These are phyloP conservation scores for Daedaleopsis nitida DNA, from an alignment of 768 basidiomycete genomes.

Conservation along the genomic window DNA sequence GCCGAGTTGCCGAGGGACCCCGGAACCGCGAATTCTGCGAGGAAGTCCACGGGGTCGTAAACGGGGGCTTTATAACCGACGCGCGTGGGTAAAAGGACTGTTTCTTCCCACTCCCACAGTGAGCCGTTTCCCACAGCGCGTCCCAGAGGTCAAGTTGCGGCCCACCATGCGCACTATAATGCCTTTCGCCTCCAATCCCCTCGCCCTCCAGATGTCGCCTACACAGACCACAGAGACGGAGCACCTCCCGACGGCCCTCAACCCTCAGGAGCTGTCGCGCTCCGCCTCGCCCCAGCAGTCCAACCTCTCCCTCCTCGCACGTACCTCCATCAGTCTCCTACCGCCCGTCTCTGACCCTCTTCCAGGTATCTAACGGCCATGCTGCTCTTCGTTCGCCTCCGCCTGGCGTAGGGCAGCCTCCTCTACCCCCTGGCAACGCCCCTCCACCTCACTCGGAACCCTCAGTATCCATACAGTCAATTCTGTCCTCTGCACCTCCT, in stretches of 20 bases:
- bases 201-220: conserved; percentile 45
- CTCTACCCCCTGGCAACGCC: conserved; percentile 1
- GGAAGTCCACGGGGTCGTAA: conserved; percentile 28
- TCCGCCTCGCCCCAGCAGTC: conserved; percentile 44
- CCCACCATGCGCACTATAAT: conserved; percentile 27
- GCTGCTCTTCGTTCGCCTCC: conserved; percentile 34
- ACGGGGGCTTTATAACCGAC: conserved; percentile 32
- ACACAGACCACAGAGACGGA: conserved; percentile 32
- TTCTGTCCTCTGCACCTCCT: conserved; percentile 13
- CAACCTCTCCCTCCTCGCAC: conserved; percentile 42
- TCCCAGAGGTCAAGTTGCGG: conserved; percentile 9
- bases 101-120: conserved; percentile 50
- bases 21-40: conserved; percentile 22
- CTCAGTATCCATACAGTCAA: conserved; percentile 13
- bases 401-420: conserved; percentile 12
- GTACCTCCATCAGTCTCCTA: conserved; percentile 29
- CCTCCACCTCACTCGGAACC: conserved; percentile 13
- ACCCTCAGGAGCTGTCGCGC: conserved; percentile 54
- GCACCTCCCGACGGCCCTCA: conserved; percentile 38
- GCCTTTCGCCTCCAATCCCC: conserved; percentile 40
- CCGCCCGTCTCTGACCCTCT: conserved; percentile 35
- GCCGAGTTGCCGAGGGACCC: conserved; percentile 30
- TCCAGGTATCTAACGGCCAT: conserved; percentile 36
- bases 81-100: conserved; percentile 33
- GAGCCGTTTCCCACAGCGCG: conserved; percentile 47